Evolutionary conservation across 2,329 filamentous ascomycete genomes (phyloP), one percentile per base, ranked within the genome.

Genomic region (Waltergamsia citrina): DNA sequence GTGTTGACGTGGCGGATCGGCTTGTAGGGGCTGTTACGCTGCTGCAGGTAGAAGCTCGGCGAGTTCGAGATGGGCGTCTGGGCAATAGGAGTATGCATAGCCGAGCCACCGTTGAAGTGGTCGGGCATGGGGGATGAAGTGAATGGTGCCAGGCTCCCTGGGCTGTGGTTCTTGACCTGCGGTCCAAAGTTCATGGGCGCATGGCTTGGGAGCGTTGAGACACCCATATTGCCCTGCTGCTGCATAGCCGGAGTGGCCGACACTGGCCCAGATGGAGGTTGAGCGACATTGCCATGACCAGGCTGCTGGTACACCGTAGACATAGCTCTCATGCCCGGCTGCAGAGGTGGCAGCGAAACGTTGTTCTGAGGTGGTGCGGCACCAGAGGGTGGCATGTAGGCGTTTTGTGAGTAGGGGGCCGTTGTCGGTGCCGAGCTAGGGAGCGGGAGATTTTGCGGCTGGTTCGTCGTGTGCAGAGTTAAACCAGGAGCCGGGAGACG

Each of bases 21-120:
- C 42, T 86, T 84, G 59, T 96, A 96, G 4, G 92, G 92, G 36
- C 90, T 96, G 42, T 84, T 80, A 37, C 92, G 76, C 53, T 94
- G 85, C 49, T 85, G 82, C 24, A 95, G 67, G 57, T 93, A 93
- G 49, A 85, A 76, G 9, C 84, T 88, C 1, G 90, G 90, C 21
- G 92, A 96, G 42, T 92, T 73, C 21, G 84, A 81, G 29, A 77
- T 74, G 6, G 81, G 78, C 7, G 78, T 74, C 32, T 78, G 71
- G 4, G 46, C 46, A 25, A 58, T 50, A 3, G 81, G 79, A 7
- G 78, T 74, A 34, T 77, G 71, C 9, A 70, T 62, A 9, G 63
- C 57, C 8, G 25, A 71, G 32, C 44, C 53, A 29, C 67, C 63
- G 6, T 63, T 63, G 34, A 72, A 82, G 16, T 74, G 67, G 12